A percentile compares a stretch with the other conserved stretches of the same genome.
Conservation (phyloP, 2,329 filamentous ascomycete species). For the Colletotrichum lini region DNA sequence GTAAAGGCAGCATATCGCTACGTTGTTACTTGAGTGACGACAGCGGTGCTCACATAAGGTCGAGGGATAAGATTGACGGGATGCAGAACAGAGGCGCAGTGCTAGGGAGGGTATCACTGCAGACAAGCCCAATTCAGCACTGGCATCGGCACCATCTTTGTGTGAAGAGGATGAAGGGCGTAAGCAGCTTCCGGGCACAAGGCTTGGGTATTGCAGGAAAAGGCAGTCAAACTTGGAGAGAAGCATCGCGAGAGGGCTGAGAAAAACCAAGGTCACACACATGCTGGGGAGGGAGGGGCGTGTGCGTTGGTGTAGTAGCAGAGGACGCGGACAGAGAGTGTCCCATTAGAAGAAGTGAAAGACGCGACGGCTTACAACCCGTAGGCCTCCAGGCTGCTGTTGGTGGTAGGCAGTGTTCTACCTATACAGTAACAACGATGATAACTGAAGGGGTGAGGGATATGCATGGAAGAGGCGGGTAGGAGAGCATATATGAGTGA, state of each 20-base stretch:
- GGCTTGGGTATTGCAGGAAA: constrained; percentile 14
- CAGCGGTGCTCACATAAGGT: neutral
- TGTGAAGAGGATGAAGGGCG: neutral
- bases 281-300: neutral
- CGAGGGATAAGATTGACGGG: neutral
- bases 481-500: constrained; percentile 6
- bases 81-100: neutral
- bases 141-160: neutral
- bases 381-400: constrained; percentile 16
- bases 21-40: neutral
- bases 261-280: constrained; percentile 3
- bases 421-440: neutral
- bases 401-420: neutral
- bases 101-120: neutral
- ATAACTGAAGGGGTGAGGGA: constrained; percentile 9
- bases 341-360: neutral
- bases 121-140: neutral
- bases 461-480: constrained; percentile 1
- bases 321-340: constrained; percentile 3
- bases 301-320: neutral
- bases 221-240: constrained; percentile 5
- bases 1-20: neutral
- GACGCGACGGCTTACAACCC: neutral
- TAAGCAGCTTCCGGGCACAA: neutral
- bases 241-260: constrained; percentile 17